These are phyloP conservation scores for Aspergillus fructus DNA, from an alignment of 2,329 filamentous ascomycete species.

Conservation along the genomic window DNA sequence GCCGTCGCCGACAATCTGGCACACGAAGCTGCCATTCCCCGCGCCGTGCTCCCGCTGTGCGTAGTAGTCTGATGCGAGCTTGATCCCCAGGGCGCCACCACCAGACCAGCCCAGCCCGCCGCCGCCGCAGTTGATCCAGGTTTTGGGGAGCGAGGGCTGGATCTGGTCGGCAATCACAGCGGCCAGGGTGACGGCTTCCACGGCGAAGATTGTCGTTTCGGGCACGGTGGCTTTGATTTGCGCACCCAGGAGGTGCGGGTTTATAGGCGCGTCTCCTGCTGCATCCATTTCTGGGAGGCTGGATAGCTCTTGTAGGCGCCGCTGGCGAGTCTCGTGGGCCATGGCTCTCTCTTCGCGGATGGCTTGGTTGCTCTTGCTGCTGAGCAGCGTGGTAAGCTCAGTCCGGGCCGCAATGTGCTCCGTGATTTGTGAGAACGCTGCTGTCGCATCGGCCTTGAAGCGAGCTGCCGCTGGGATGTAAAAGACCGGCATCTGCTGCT, in stretches of 20 bases:
- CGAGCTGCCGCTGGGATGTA: slow-evolving; percentile 64
- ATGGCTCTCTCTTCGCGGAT: no score
- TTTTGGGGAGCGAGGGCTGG: slow-evolving; percentile 65
- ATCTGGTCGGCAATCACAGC: slow-evolving; percentile 68
- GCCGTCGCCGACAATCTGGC: slow-evolving; percentile 66
- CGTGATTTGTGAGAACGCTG: no score
- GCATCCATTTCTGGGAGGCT: no score
- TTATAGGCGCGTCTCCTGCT: no score
- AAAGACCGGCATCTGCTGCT: slow-evolving; percentile 74
- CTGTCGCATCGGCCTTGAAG: no score
- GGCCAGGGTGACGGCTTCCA: slow-evolving; percentile 76
- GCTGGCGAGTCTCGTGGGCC: no score
- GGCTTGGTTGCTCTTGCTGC: no score
- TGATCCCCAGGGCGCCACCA: slow-evolving; percentile 72
- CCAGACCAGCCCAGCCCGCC: slow-evolving; percentile 86
- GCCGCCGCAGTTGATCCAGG: slow-evolving; percentile 81
- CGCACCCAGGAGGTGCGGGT: no score
- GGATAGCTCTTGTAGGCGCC: slow-evolving; percentile 57
- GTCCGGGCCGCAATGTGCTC: no score
- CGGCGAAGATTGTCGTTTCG: slow-evolving; percentile 67
- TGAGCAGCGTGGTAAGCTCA: no score
- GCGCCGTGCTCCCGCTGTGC: slow-evolving; percentile 50
- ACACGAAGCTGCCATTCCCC: slow-evolving; percentile 61
- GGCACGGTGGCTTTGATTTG: no score
- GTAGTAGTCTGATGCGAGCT: slow-evolving; percentile 66